These are phyloP conservation scores for Ustilaginoidea virens DNA, from an alignment of 2,329 filamentous ascomycete genomes.

Conservation along the genomic window DNA sequence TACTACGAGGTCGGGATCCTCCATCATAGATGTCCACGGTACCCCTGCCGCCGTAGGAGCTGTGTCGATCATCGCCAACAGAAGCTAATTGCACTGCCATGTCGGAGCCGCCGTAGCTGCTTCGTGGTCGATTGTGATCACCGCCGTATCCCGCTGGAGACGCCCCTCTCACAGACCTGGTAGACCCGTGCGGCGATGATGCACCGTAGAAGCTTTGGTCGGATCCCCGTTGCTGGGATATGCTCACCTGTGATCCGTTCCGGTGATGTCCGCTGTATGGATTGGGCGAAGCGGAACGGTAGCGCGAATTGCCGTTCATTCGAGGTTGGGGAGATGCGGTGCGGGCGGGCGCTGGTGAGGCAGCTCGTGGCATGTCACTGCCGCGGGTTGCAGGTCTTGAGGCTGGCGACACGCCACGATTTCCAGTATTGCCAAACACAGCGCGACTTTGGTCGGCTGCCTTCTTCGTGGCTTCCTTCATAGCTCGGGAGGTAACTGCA, in stretches of 20 bases:
- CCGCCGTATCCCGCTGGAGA: conserved; percentile 31
- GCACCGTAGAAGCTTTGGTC: conserved; percentile 36
- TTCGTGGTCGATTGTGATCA: conserved; percentile 33
- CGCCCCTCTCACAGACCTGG: conserved; percentile 26
- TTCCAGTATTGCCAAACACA: conserved; percentile 40
- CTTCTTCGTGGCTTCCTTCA: conserved; percentile 88
- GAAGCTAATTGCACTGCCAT: conserved; percentile 57
- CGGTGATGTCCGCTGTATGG: conserved; percentile 34
- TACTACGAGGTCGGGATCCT: conserved; percentile 47
- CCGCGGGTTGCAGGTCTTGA: conserved; percentile 45
- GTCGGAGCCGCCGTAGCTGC: conserved; percentile 32
- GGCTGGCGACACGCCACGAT: conserved; percentile 20
- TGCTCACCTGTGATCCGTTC: conserved; percentile 22
- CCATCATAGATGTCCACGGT: conserved; percentile 43
- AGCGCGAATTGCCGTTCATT: conserved; percentile 29
- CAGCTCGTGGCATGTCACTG: conserved; percentile 40
- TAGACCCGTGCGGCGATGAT: conserved; percentile 32
- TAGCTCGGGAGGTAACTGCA: conserved; percentile 82
- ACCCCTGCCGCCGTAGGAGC: conserved; percentile 36
- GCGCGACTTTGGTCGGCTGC: conserved; percentile 71
- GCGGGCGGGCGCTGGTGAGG: conserved; percentile 55
- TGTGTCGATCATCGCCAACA: conserved; percentile 40
- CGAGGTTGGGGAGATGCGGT: conserved; percentile 47
- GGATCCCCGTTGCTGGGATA: conserved; percentile 28
- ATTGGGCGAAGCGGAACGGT: conserved; percentile 45